Conservation (phyloP, 169 alveolate genomes). For the Ichthyophthirius multifiliis region DNA sequence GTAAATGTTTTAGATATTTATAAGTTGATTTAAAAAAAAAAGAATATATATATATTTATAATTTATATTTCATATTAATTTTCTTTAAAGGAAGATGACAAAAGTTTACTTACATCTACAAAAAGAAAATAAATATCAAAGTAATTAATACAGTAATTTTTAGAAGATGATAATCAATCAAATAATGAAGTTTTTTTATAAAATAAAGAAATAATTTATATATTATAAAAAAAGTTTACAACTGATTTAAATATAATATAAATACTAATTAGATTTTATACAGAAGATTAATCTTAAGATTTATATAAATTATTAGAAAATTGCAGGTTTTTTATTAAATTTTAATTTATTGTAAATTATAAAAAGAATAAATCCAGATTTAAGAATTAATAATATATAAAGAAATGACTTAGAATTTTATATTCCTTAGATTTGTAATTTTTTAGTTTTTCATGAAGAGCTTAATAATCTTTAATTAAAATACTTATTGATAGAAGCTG, state of each 20-base stretch:
- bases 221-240: background rate
- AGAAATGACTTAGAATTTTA: constrained; percentile 39
- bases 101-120: background rate
- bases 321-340: too few species aligned
- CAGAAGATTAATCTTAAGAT: background rate
- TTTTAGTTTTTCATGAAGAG: constrained; percentile 30
- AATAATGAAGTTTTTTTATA: background rate
- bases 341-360: too few species aligned
- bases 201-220: background rate
- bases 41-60: too few species aligned
- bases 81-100: too few species aligned
- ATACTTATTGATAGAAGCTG: background rate
- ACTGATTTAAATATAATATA: background rate
- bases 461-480: background rate
- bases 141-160: constrained; percentile 6
- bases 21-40: too few species aligned
- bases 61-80: too few species aligned
- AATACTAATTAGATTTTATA: background rate
- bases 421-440: constrained; percentile 18
- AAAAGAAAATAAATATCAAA: constrained; percentile 16
- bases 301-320: too few species aligned
- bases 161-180: background rate
- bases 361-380: background rate
- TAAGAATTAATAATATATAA: background rate
- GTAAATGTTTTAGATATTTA: constrained; percentile 18